Evolutionary conservation across 805 yeast genomes (phyloP).

Genomic region (Torulaspora maleeae): DNA sequence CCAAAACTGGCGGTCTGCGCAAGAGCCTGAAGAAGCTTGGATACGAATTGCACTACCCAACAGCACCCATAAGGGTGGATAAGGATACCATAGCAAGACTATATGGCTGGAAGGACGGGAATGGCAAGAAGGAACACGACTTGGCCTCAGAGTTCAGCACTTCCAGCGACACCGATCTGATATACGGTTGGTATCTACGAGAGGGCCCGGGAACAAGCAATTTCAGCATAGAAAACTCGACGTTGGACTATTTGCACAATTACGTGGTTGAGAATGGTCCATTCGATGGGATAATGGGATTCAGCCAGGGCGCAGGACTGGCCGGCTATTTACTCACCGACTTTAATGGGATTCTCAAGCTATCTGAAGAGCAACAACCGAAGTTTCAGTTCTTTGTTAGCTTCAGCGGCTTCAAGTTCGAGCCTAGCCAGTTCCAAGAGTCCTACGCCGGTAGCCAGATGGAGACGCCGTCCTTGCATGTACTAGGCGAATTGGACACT

Average conservation of each 20-base stretch:
- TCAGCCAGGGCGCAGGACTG: constrained; percentile 90
- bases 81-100: constrained; percentile 46
- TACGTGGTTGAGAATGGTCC: constrained; percentile 61
- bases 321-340: constrained; percentile 58
- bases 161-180: constrained; percentile 18
- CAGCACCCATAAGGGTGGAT: constrained; percentile 62
- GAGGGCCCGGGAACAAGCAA: constrained; percentile 37
- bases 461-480: constrained; percentile 52
- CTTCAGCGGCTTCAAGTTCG: constrained; percentile 58
- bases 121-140: constrained; percentile 41
- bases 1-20: constrained; percentile 81
- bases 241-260: constrained; percentile 40
- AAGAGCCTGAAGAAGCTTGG: constrained; percentile 58
- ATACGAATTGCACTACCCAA: constrained; percentile 64
- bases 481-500: constrained; percentile 83
- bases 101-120: constrained; percentile 2
- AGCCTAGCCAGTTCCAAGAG: constrained; percentile 23
- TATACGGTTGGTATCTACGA: constrained; percentile 65
- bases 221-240: constrained; percentile 27
- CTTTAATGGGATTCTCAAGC: constrained; percentile 41
- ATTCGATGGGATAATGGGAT: constrained; percentile 80
- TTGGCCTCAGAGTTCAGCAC: constrained; percentile 37
- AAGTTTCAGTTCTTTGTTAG: constrained; percentile 62
- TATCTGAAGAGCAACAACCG: constrained; percentile 40
- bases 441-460: constrained; percentile 22